These are phyloP conservation scores for Alternaria sp. DNA, from an alignment of 2,329 filamentous ascomycete species.

Conservation along the genomic window DNA sequence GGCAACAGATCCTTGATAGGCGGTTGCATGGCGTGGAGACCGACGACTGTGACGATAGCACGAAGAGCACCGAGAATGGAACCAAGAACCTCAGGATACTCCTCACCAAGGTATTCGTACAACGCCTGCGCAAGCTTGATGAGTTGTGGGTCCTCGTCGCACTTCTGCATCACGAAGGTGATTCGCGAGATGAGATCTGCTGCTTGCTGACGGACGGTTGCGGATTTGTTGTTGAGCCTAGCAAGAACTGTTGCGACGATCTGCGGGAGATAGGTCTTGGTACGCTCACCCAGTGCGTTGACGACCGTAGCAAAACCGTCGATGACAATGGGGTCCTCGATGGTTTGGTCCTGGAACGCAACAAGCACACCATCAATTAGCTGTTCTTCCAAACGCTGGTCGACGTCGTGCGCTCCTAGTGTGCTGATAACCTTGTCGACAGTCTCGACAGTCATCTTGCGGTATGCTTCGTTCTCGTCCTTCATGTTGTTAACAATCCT, in stretches of 20 bases:
- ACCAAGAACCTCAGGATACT: slow-evolving; percentile 96
- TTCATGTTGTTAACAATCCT: slow-evolving; percentile 94
- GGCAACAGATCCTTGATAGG: slow-evolving; percentile 96
- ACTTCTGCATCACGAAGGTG: slow-evolving; percentile 99
- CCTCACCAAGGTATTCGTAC: slow-evolving; percentile 97
- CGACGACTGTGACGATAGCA: slow-evolving; percentile 96
- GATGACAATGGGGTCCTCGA: slow-evolving; percentile 93
- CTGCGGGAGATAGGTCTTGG: slow-evolving; percentile 95
- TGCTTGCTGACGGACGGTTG: slow-evolving; percentile 94
- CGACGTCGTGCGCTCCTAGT: slow-evolving; percentile 91
- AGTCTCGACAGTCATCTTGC: slow-evolving; percentile 99
- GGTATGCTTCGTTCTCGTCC: slow-evolving; percentile 96
- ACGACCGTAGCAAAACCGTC: slow-evolving; percentile 98
- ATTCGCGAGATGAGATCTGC: slow-evolving; percentile 96
- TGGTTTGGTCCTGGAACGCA: slow-evolving; percentile 96
- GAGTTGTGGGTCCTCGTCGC: slow-evolving; percentile 93
- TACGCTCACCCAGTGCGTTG: slow-evolving; percentile 89
- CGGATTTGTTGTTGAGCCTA: slow-evolving; percentile 96
- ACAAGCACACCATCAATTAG: slow-evolving; percentile 94
- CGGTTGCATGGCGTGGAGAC: slow-evolving; percentile 97
- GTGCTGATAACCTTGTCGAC: slow-evolving; percentile 95
- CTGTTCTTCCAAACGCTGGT: slow-evolving; percentile 88
- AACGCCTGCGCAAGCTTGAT: slow-evolving; percentile 92
- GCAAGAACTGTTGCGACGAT: slow-evolving; percentile 97
- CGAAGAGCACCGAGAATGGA: slow-evolving; percentile 94